A percentile compares a stretch with the other conserved stretches of the same genome.
phyloP scores from a whole-genome alignment of 2,329 filamentous ascomycete genomes.

The Aspergillus sp. region DNA sequence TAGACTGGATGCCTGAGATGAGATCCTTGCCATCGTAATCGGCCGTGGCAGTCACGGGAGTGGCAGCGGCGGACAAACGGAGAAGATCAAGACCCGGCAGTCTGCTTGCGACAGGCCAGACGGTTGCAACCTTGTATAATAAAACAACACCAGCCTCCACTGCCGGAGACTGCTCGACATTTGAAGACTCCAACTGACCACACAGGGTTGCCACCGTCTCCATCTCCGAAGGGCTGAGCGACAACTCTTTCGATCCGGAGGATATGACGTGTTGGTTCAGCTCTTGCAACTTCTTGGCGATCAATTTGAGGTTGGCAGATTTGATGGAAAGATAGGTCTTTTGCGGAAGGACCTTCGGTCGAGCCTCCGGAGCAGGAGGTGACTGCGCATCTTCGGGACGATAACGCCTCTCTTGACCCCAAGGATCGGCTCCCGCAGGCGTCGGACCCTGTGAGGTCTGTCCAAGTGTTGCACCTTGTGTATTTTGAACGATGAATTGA shows the following conservation, averaged over 20 bases:
- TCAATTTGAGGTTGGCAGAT: constrained; percentile 68
- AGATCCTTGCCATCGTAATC: constrained; percentile 59
- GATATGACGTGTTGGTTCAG: constrained; percentile 70
- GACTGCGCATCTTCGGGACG: constrained; percentile 65
- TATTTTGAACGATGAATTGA: constrained; percentile 89
- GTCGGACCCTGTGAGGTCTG: constrained; percentile 52
- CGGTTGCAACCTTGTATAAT: constrained; percentile 70
- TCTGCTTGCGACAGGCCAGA: constrained; percentile 79
- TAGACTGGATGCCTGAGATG: constrained; percentile 60
- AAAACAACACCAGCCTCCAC: constrained; percentile 61
- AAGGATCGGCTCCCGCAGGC: constrained; percentile 66
- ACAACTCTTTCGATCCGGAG: constrained; percentile 70
- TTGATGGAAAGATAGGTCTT: constrained; percentile 76
- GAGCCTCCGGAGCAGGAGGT: constrained; percentile 39
- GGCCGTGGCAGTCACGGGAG: constrained; percentile 65
- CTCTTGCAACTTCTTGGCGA: constrained; percentile 74
- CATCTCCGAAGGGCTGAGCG: constrained; percentile 73
- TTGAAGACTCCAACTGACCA: constrained; percentile 59
- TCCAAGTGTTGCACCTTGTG: constrained; percentile 81
- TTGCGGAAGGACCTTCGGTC: constrained; percentile 71
- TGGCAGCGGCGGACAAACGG: constrained; percentile 73
- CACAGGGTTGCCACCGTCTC: constrained; percentile 63
- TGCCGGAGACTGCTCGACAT: constrained; percentile 48
- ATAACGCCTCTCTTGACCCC: constrained; percentile 76
- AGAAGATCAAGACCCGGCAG: constrained; percentile 85